Conservation (phyloP, 2,329 filamentous ascomycete genomes). For the Aspergillus sp. region DNA sequence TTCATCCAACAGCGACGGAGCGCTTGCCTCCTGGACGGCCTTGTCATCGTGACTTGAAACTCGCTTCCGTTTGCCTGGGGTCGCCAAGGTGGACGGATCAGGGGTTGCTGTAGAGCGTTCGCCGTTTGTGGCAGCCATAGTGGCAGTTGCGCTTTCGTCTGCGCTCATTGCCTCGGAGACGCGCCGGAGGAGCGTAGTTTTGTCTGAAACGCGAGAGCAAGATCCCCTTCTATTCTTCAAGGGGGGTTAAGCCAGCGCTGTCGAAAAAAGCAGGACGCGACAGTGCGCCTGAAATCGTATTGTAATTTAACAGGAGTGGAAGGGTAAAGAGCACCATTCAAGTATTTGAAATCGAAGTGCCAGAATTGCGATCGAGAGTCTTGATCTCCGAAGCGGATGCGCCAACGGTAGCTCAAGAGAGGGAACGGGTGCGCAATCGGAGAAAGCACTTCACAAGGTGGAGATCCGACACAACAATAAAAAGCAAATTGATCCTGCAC, state of each 20-base stretch:
- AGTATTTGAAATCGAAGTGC: conserved; percentile 4
- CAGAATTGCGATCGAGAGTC: conserved; percentile 19
- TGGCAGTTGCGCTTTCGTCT: conserved; percentile 34
- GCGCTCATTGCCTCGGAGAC: conserved; percentile 35
- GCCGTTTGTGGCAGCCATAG: conserved; percentile 36
- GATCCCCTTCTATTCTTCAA: conserved; percentile 5
- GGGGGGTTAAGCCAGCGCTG: background rate
- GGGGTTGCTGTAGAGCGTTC: conserved; percentile 29
- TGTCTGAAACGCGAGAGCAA: conserved; percentile 18
- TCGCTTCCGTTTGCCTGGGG: conserved; percentile 45
- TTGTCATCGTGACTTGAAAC: conserved; percentile 34
- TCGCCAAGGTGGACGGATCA: conserved; percentile 31
- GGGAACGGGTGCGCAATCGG: conserved; percentile 28
- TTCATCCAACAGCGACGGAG: conserved; percentile 27
- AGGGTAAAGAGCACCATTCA: conserved; percentile 1
- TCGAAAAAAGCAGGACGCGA: conserved; percentile 14
- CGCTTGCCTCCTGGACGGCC: conserved; percentile 23
- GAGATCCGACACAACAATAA: conserved; percentile 16
- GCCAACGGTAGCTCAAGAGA: conserved; percentile 25
- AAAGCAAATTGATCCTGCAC: conserved; percentile 6
- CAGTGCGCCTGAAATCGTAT: conserved; percentile 5
- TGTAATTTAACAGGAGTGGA: background rate
- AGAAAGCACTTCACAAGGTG: conserved; percentile 21
- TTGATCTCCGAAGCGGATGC: conserved; percentile 27
- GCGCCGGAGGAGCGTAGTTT: conserved; percentile 22